Base-by-base conservation (phyloP, 768 basidiomycete species). In the Pleurotus citrinopileatus region DNA sequence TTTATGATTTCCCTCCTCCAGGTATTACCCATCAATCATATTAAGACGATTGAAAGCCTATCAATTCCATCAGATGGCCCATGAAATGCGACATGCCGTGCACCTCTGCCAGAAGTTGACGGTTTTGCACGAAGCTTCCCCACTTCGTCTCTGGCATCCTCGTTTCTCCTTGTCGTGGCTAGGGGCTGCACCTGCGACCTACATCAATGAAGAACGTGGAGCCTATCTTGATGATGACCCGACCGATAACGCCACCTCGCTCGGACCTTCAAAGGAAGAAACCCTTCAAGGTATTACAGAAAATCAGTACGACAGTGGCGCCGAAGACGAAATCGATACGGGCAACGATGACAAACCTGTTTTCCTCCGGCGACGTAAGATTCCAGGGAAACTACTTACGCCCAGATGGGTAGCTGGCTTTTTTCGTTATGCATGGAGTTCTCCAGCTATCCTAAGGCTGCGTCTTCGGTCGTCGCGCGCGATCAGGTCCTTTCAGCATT, bases 1-100 rank as follows among this genome's bases (percentile, higher is more conserved):
- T 73, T 73, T 42, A 68, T 73, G 59, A 73, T 75, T 25, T 75
- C 75, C 2, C 57, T 77, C 23, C 60, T 78, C n/a, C 75, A 79
- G 70, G 76, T 76, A 54, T n/a, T n/a, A 37, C 19, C 47, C 47
- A 54, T 34, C 32, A n/a, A 1, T 1, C 32, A 34, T 34, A 9
- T 10, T n/a, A 34, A 34, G 32, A 34, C 32, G 32, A 34, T 40
- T 12, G 12, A 12, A 19, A 15, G 7, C 17, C 38, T 1, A 25
- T 8, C 20, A 25, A 3, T 37, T 34, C 34, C 20, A 9, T 10
- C 48, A 79, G 77, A 77, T 77, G 73, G 74, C 73, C 1, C 69
- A 74, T 17, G 74, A 77, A 42, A 62, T 72, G 51, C 65, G 61
- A 20, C 57, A 59, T 13, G 74, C 73, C 19, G 56, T 79, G 26